A percentile compares a stretch with the other conserved stretches of the same genome.
Evolutionary conservation across 2,329 filamentous ascomycete species (phyloP).

Genomic region (Cladosporium sp.): DNA sequence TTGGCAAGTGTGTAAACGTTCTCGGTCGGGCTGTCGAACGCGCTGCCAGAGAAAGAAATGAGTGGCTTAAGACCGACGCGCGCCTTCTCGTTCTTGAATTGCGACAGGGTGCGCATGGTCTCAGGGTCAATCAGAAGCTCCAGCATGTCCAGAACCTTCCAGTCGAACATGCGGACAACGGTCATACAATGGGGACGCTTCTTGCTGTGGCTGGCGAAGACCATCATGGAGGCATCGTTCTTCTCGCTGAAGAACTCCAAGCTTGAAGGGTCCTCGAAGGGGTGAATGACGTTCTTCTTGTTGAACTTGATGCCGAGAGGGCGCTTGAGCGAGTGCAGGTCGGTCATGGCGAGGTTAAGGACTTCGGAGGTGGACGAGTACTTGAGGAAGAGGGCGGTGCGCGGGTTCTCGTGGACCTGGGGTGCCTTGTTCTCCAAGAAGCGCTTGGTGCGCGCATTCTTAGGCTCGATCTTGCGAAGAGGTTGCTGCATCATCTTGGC

Average conservation of each 20-base stretch:
- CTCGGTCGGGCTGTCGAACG: slow-evolving; percentile 76
- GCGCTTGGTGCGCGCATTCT: slow-evolving; percentile 87
- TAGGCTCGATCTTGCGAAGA: slow-evolving; percentile 60
- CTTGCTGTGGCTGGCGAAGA: slow-evolving; percentile 83
- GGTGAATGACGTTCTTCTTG: slow-evolving; percentile 95
- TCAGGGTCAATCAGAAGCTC: slow-evolving; percentile 79
- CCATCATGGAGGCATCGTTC: slow-evolving; percentile 83
- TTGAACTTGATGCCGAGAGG: slow-evolving; percentile 85
- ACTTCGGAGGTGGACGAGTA: slow-evolving; percentile 81
- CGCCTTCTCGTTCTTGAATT: slow-evolving; percentile 63
- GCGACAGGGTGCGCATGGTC: slow-evolving; percentile 63
- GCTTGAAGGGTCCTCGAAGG: slow-evolving; percentile 83
- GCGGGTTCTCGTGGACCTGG: slow-evolving; percentile 83
- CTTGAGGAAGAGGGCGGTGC: slow-evolving; percentile 82
- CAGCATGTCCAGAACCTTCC: slow-evolving; percentile 90
- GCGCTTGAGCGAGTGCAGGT: slow-evolving; percentile 78
- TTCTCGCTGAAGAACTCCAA: slow-evolving; percentile 95
- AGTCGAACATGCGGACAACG: slow-evolving; percentile 73
- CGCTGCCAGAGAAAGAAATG: slow-evolving; percentile 82
- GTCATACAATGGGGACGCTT: slow-evolving; percentile 93
- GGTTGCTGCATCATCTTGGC: slow-evolving; percentile 24
- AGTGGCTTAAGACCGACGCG: slow-evolving; percentile 83
- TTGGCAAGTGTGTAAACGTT: slow-evolving; percentile 83
- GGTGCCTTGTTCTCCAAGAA: slow-evolving; percentile 90
- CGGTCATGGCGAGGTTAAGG: slow-evolving; percentile 76